phyloP scores from a whole-genome alignment of 306 rosid species.

The Parietaria judaica region DNA sequence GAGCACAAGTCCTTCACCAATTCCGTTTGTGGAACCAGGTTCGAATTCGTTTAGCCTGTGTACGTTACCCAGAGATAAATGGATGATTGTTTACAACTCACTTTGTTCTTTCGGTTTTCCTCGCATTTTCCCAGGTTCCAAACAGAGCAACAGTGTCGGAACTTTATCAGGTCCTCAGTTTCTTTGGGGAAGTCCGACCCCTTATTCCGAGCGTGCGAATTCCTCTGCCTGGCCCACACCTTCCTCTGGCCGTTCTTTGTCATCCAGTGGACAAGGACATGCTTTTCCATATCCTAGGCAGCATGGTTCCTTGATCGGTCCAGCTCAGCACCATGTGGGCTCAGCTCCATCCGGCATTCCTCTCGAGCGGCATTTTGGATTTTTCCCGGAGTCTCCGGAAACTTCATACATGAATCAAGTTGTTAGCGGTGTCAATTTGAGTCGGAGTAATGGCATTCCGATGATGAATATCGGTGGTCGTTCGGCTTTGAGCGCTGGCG shows the following conservation, averaged over 20 bases:
- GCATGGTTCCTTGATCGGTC: constrained; percentile 49
- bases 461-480: constrained; percentile 51
- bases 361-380: constrained; percentile 64
- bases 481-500: constrained; percentile 42
- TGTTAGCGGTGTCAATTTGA: constrained; percentile 49
- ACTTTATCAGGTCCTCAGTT: constrained; percentile 86
- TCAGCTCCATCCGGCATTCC: constrained; percentile 92
- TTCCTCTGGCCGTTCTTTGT: constrained; percentile 51
- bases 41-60: constrained; percentile 38
- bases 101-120: no score
- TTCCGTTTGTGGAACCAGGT: constrained; percentile 46
- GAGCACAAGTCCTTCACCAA: constrained; percentile 56
- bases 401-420: constrained; percentile 48
- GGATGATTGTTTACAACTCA: no score
- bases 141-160: constrained; percentile 30
- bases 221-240: constrained; percentile 67
- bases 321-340: constrained; percentile 69
- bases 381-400: constrained; percentile 76
- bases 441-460: constrained; percentile 53
- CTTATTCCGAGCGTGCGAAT: constrained; percentile 47
- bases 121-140: no score
- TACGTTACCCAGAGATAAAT: no score
- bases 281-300: constrained; percentile 46
- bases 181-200: constrained; percentile 93
- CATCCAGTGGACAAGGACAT: constrained; percentile 66